Base-by-base conservation (phyloP, 176 grass and related monocot species). In the Oryza meyeriana region DNA sequence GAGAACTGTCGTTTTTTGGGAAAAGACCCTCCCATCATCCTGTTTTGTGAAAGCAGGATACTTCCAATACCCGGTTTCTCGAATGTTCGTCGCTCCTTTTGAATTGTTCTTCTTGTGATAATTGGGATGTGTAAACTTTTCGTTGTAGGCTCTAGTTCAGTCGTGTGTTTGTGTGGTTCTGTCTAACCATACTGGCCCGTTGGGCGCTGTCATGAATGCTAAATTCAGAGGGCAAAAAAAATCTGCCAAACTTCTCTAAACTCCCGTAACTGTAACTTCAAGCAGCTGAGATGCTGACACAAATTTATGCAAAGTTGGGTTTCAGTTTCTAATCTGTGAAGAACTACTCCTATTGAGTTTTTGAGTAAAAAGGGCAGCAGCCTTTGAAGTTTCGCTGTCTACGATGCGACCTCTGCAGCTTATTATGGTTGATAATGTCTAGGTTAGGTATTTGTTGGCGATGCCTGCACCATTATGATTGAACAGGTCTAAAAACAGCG, bases 401-500 rank as follows among this genome's bases (percentile, higher is more conserved):
- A 31, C 22, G 61, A 7, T 47, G 76, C 33, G 29, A 50, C 25
- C 14, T 79, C 18, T 62, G 35, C 68, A 63, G 68, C 79, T 31
- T 41, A 5, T 31, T 30, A 10, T 11, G 10, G n/a, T 20, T 34
- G 34, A 17, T 48, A 55, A 10, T 17, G 9, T 26, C 22, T 27
- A 74, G 64, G 50, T 44, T 55, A 26, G 52, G 27, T 47, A 47
- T 62, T 70, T 34, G 40, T 26, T 9, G 48, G 18, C 20, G 52
- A 17, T 75, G 35, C 10, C 59, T 18, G n/a, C 14, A 33, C 31
- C 20, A n/a, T 66, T 61, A 36, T 12, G n/a, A 2, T 48, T 69
- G 87, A 89, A 65, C 72, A 2, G 65, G 83, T 89, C 83, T 50
- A 82, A 69, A 75, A 40, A 50, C 32, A 14, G 16, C 25, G 30